These are phyloP conservation scores for Stagonosporopsis rhizophila DNA, from an alignment of 2,329 filamentous ascomycete genomes.

Conservation along the genomic window DNA sequence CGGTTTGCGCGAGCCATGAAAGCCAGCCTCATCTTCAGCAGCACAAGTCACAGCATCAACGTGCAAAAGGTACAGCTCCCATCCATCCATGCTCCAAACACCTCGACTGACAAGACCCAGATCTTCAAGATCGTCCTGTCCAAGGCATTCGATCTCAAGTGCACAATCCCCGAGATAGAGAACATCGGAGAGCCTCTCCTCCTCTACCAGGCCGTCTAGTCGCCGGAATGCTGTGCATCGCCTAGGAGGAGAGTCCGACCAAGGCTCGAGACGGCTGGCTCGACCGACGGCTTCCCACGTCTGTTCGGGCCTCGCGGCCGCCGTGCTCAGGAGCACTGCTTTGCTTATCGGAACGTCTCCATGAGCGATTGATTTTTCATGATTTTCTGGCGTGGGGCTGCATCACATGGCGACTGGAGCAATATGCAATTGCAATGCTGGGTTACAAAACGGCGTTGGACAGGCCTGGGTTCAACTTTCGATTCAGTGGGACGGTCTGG, in stretches of 20 bases:
- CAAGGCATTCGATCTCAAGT: slow-evolving; percentile 98
- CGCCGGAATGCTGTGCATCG: slow-evolving; percentile 28
- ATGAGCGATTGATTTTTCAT: slow-evolving; percentile 48
- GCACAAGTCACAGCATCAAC: slow-evolving; percentile 98
- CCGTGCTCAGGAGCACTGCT: slow-evolving; percentile 12
- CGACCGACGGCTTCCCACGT: neutral
- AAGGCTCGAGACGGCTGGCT: slow-evolving; percentile 4
- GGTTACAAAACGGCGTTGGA: slow-evolving; percentile 41
- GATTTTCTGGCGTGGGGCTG: slow-evolving; percentile 44
- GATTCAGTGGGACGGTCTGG: slow-evolving; percentile 21
- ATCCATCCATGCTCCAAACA: fast-evolving
- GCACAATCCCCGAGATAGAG: slow-evolving; percentile 98
- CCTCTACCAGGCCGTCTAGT: slow-evolving; percentile 69
- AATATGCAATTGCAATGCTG: slow-evolving; percentile 34
- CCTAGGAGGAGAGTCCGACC: slow-evolving; percentile 27
- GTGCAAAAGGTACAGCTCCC: slow-evolving; percentile 91
- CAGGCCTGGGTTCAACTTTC: slow-evolving; percentile 24
- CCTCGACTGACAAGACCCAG: slow-evolving; percentile 58
- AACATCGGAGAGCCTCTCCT: slow-evolving; percentile 95
- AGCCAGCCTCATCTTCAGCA: slow-evolving; percentile 96
- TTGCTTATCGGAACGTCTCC: slow-evolving; percentile 39
- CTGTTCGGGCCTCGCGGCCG: neutral
- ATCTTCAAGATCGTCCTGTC: slow-evolving; percentile 99
- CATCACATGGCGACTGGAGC: slow-evolving; percentile 50
- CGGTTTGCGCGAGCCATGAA: slow-evolving; percentile 99